Evolutionary conservation across 306 rosid genomes (phyloP).

Genomic region (Quercus robur): DNA sequence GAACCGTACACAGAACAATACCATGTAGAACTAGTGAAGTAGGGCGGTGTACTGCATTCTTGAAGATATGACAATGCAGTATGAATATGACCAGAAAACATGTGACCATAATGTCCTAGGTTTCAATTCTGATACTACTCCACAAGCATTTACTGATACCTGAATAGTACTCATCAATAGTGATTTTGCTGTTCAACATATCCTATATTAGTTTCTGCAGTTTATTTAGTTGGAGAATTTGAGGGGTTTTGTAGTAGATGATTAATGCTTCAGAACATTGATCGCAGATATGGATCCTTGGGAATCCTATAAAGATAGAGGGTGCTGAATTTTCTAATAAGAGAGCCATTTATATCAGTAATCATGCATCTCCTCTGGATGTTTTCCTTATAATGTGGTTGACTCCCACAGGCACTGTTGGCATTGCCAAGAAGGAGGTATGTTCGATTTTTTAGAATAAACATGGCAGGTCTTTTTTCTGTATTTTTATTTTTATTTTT

Average conservation of each 20-base stretch:
- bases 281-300: constrained; percentile 68
- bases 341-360: constrained; percentile 60
- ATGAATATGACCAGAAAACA: not conserved
- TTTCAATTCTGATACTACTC: not conserved
- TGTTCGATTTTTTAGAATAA: constrained; percentile 8
- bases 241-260: constrained; percentile 12
- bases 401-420: constrained; percentile 60
- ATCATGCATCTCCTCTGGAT: constrained; percentile 67
- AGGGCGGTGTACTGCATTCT: not conserved
- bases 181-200: not conserved
- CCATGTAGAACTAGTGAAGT: not conserved
- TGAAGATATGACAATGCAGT: not conserved
- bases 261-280: constrained; percentile 10
- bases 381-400: constrained; percentile 60
- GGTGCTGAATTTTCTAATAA: constrained; percentile 43
- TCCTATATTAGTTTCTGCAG: not conserved
- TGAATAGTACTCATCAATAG: not conserved
- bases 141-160: not conserved
- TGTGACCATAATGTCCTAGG: not conserved
- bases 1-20: not conserved
- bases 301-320: constrained; percentile 59
- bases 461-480: not conserved
- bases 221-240: not conserved
- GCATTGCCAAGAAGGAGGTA: constrained; percentile 70
- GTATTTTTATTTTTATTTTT: not conserved